Percentiles rank a stretch among this genome's conserved stretches.
Evolutionary conservation across 169 alveolate species (phyloP).

Genomic region (Plasmodium billcollinsi): DNA sequence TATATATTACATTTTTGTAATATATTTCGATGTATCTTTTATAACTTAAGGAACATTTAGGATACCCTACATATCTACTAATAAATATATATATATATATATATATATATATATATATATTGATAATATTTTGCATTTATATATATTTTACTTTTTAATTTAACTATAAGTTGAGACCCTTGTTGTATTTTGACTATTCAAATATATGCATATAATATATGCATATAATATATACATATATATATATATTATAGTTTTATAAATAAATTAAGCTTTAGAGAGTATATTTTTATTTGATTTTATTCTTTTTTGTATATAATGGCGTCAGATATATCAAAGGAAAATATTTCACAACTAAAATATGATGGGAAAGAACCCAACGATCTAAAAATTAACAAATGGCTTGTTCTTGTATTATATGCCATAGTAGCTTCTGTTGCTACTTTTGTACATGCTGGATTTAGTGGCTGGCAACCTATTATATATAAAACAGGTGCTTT

Average conservation of each 20-base stretch:
- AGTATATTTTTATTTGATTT: no score
- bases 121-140: no score
- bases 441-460: constrained; percentile 64
- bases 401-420: constrained; percentile 45
- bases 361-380: not conserved
- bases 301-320: not conserved
- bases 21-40: no score
- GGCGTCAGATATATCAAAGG: constrained; percentile 3
- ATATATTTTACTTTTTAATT: no score
- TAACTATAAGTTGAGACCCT: no score
- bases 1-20: no score
- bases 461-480: constrained; percentile 75
- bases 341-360: constrained; percentile 19
- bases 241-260: not conserved
- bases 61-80: no score
- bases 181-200: no score
- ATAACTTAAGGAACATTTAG: no score
- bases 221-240: not conserved
- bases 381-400: constrained; percentile 13
- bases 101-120: no score
- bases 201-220: not conserved
- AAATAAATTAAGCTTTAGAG: no score
- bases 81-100: no score
- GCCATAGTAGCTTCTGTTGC: constrained; percentile 27
- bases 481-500: constrained; percentile 73